A percentile compares a stretch with the other conserved stretches of the same genome.
Conservation (phyloP, 768 basidiomycete species). For the Mycena galopus region DNA sequence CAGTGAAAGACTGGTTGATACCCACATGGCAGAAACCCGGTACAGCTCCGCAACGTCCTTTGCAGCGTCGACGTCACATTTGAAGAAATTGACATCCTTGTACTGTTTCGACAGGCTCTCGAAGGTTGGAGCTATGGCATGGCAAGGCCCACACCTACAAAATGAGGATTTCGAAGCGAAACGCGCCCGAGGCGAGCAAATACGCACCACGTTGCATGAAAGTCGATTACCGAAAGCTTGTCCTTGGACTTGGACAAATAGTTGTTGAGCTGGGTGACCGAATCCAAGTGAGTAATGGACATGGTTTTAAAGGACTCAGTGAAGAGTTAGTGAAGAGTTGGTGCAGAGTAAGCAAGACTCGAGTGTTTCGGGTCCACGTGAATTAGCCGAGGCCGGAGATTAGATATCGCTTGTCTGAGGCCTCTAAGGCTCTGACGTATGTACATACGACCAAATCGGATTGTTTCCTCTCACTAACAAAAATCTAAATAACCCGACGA, state of each 20-base stretch:
- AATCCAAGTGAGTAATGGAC: slow-evolving; percentile 74
- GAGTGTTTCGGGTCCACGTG: too few species aligned
- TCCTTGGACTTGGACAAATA: slow-evolving; percentile 70
- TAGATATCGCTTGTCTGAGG: too few species aligned
- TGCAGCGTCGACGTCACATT: slow-evolving; percentile 84
- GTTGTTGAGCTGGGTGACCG: slow-evolving; percentile 71
- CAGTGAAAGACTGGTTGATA: background rate
- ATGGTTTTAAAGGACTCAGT: too few species aligned
- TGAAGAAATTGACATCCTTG: slow-evolving; percentile 82
- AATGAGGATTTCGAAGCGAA: slow-evolving; percentile 2
- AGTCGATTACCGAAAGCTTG: slow-evolving; percentile 88
- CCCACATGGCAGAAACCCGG: slow-evolving; percentile 80
- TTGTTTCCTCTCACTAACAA: background rate
- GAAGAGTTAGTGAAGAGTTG: too few species aligned
- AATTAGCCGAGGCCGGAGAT: background rate
- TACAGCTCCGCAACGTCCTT: slow-evolving; percentile 76
- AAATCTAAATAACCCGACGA: background rate
- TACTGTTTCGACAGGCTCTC: slow-evolving; percentile 80
- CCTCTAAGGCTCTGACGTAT: too few species aligned
- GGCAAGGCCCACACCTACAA: slow-evolving; percentile 91
- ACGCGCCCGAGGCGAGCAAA: background rate
- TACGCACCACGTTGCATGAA: slow-evolving; percentile 85
- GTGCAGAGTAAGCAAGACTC: too few species aligned
- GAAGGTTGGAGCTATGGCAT: slow-evolving; percentile 82
- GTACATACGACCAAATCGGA: too few species aligned